Evolutionary conservation across 1,284 basidiomycete genomes (phyloP).

Genomic region (Puccinia sorghi): DNA sequence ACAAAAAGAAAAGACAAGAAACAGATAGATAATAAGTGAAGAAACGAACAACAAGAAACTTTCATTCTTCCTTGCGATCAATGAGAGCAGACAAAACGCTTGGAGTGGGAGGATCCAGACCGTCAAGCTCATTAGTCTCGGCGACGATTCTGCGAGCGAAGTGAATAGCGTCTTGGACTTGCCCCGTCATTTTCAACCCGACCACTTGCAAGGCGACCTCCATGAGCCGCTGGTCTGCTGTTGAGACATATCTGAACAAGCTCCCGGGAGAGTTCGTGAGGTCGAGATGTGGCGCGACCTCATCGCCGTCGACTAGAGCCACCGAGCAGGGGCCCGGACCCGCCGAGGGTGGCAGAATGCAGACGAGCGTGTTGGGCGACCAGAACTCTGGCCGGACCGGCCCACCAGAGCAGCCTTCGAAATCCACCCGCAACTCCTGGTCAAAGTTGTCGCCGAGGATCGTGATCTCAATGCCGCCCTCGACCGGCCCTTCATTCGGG

Average conservation of each 20-base stretch:
- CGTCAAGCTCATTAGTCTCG: slow-evolving; percentile 51
- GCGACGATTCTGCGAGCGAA: slow-evolving; percentile 67
- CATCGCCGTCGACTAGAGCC: slow-evolving; percentile 64
- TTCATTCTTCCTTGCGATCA: background rate
- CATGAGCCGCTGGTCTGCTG: slow-evolving; percentile 87
- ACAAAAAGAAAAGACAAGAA: background rate
- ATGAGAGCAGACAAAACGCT: background rate
- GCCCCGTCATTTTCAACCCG: slow-evolving; percentile 92
- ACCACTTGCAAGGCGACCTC: slow-evolving; percentile 92
- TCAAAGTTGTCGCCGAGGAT: slow-evolving; percentile 84
- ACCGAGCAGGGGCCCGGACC: slow-evolving; percentile 86
- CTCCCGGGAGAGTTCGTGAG: slow-evolving; percentile 61
- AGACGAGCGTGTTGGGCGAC: slow-evolving; percentile 91
- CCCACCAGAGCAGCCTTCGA: slow-evolving; percentile 73
- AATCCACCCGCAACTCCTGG: slow-evolving; percentile 69
- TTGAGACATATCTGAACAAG: slow-evolving; percentile 85
- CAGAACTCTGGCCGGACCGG: slow-evolving; percentile 84
- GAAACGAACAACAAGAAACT: background rate
- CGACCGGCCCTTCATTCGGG: slow-evolving; percentile 77
- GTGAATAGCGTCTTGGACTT: slow-evolving; percentile 86
- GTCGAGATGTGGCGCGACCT: slow-evolving; percentile 58
- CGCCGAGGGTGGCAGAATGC: slow-evolving; percentile 80
- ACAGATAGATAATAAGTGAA: background rate
- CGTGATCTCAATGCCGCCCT: slow-evolving; percentile 90
- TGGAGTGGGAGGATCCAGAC: background rate